Evolutionary conservation across 257 asterid genomes (phyloP), one percentile per base, ranked within the genome.

Genomic region (Fraxinus americana): DNA sequence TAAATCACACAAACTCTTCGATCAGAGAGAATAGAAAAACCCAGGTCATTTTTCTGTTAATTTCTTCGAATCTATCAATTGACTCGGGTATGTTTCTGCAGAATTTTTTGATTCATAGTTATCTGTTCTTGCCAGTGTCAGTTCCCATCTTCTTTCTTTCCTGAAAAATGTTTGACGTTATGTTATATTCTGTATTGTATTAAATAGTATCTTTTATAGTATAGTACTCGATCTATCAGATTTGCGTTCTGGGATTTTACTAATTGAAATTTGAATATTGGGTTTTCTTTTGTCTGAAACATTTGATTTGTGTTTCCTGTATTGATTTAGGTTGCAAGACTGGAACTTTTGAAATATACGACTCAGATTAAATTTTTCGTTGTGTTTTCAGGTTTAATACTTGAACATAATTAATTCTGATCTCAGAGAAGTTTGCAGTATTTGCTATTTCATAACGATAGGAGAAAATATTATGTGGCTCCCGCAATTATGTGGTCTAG

Each of bases 401-500:
- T 59, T 19, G 27, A 23, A 61, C 67, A 23, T 7, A 23, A 23
- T 61, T 27, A 61, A n/a, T 61, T 61, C 14, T 23, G 67, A 23
- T 34, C 67, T 61, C 67, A 61, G 30, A 21, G 67, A 66, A 65
- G 61, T 71, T 23, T 75, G 43, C 30, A 43, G 68, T 61, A 43
- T 65, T 69, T 39, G 32, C 77, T 71, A 14, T 39, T 71, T 38
- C 50, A 38, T 66, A 75, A 66, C 65, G 14, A 32, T n/a, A 27
- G 34, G 72, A 39, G 77, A 76, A 50, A 27, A 68, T 45, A 34
- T 38, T 27, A 23, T 74, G 52, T 52, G 69, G 70, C 66, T 4
- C 10, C 25, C 78, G 38, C 77, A 72, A 59, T 75, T 69, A 75
- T 75, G 77, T 36, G 79, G 81, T 70, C 72, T 75, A 80, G 84